A percentile compares a stretch with the other conserved stretches of the same genome.
phyloP scores from a whole-genome alignment of 2,329 filamentous ascomycete species.

The Tolypocladium sp. region DNA sequence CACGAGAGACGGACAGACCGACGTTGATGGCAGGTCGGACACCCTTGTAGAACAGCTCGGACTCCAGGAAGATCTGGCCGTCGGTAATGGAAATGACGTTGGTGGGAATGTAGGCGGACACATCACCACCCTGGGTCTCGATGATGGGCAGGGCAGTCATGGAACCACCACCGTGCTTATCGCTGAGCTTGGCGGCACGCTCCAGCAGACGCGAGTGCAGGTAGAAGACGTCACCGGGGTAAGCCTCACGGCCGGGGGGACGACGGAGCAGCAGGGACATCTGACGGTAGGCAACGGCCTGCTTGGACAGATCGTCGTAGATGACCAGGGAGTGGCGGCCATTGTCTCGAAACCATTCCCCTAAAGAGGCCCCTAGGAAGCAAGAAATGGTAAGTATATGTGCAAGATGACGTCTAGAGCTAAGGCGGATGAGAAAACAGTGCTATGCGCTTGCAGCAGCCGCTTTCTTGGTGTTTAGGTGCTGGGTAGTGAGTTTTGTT shows the following conservation, averaged over 20 bases:
- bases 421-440: not conserved
- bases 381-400: not conserved
- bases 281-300: conserved; percentile 95
- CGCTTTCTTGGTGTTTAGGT: not conserved
- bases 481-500: not conserved
- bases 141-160: conserved; percentile 96
- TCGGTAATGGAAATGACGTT: conserved; percentile 99
- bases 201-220: conserved; percentile 98
- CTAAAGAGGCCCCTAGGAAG: conserved; percentile 32
- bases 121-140: conserved; percentile 99
- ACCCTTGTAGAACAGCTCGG: conserved; percentile 99
- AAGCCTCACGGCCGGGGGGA: conserved; percentile 97
- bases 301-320: conserved; percentile 95
- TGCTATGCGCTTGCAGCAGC: too few species aligned
- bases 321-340: conserved; percentile 85
- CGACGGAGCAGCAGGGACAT: conserved; percentile 98
- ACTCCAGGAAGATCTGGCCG: conserved; percentile 98
- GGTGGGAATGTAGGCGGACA: conserved; percentile 99
- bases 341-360: conserved; percentile 71
- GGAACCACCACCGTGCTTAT: conserved; percentile 89
- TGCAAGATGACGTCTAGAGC: not conserved
- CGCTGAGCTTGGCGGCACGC: conserved; percentile 98
- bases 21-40: conserved; percentile 99
- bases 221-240: conserved; percentile 99
- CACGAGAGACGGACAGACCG: conserved; percentile 99